Conservation (phyloP, 179 eudicot species). For the Corrigiola litoralis region DNA sequence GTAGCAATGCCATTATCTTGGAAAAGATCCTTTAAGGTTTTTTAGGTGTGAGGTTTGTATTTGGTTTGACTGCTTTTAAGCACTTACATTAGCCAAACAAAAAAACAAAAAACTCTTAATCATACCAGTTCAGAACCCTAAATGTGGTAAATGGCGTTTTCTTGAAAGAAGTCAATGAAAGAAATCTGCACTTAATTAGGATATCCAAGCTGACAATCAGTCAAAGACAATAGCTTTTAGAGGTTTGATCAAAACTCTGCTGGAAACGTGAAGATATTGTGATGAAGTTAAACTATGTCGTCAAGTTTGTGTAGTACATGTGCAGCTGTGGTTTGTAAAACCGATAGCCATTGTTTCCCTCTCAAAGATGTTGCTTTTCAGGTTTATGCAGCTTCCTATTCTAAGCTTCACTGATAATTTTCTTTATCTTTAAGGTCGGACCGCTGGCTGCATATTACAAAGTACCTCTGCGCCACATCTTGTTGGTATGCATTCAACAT, state of each 20-base stretch:
- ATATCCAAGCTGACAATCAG: neutral
- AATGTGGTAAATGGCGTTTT: no score
- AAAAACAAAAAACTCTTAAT: neutral
- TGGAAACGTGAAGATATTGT: neutral
- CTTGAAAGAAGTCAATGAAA: neutral
- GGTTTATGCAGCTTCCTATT: neutral
- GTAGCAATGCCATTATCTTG: neutral
- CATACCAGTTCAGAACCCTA: no score
- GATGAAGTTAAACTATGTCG: neutral
- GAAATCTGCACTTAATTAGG: neutral
- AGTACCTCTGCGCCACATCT: conserved; percentile 86
- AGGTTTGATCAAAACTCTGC: neutral
- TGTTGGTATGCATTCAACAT: conserved; percentile 65
- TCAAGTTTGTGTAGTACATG: neutral
- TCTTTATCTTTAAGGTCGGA: conserved; percentile 50
- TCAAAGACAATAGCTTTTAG: neutral
- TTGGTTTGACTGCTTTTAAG: neutral
- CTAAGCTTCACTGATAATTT: neutral
- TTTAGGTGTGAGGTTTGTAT: no score
- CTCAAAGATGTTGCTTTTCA: neutral
- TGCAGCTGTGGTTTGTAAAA: neutral
- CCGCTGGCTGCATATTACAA: conserved; percentile 93
- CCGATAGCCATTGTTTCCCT: neutral
- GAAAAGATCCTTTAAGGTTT: neutral
- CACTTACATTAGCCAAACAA: neutral